A percentile compares a stretch with the other conserved stretches of the same genome.
Evolutionary conservation across 1,284 basidiomycete genomes (phyloP).

Genomic region (Earliella scabrosa): DNA sequence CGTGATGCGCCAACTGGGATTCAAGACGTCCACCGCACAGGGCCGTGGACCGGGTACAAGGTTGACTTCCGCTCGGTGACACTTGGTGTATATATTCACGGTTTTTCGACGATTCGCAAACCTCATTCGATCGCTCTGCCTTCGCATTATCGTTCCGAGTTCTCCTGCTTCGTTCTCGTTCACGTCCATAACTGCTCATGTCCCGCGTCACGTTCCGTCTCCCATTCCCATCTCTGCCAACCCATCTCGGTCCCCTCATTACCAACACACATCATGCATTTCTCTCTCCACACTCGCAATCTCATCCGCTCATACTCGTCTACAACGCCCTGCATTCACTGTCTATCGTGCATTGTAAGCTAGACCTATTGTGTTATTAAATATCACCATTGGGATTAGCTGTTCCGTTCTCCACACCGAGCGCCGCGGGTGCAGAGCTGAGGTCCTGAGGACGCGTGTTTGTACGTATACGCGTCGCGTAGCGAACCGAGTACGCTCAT

Average conservation of each 20-base stretch:
- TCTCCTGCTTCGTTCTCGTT: conserved; percentile 32
- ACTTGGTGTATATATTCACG: conserved; percentile 26
- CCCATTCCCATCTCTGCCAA: conserved; percentile 32
- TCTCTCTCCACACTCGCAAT: conserved; percentile 30
- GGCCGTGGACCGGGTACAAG: conserved; percentile 39
- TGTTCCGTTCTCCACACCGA: not conserved
- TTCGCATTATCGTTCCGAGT: conserved; percentile 32
- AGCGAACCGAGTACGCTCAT: no score
- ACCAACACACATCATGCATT: conserved; percentile 41
- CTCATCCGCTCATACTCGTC: conserved; percentile 19
- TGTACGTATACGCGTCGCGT: no score
- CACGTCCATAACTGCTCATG: conserved; percentile 39
- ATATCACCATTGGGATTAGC: conserved; percentile 25
- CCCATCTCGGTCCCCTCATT: conserved; percentile 22
- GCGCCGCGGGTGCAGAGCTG: no score
- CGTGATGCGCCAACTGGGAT: conserved; percentile 84
- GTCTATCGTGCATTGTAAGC: conserved; percentile 44
- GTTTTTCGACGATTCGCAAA: conserved; percentile 29
- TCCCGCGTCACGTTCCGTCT: conserved; percentile 25
- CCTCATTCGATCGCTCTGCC: conserved; percentile 32
- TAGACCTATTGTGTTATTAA: conserved; percentile 39
- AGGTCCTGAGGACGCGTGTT: not conserved
- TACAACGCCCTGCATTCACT: conserved; percentile 18
- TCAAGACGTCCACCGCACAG: conserved; percentile 81
- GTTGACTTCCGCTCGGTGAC: conserved; percentile 38